These are phyloP conservation scores for Multifurca ochricompacta DNA, from an alignment of 768 basidiomycete genomes.

Conservation along the genomic window DNA sequence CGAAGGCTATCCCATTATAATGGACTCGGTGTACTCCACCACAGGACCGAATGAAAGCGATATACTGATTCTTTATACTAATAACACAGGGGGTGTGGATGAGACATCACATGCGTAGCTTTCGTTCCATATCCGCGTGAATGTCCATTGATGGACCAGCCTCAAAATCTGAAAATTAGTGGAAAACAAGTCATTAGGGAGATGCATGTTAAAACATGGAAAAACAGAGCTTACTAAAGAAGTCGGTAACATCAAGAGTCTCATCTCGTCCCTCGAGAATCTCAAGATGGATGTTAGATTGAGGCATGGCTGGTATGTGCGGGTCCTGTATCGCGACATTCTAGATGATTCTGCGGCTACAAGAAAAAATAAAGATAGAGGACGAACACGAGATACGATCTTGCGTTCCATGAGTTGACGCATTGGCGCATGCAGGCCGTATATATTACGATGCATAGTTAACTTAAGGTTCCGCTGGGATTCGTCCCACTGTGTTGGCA, in stretches of 20 bases:
- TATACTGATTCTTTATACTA: neutral
- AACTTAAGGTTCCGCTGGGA: conserved; percentile 86
- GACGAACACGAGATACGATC: conserved; percentile 65
- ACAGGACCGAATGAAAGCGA: neutral
- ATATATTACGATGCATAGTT: conserved; percentile 73
- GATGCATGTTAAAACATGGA: neutral
- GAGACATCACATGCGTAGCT: conserved; percentile 31
- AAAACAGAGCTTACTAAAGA: conserved; percentile 53
- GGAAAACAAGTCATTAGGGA: neutral
- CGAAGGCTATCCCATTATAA: neutral
- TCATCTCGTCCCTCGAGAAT: conserved; percentile 93
- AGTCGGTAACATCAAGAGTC: conserved; percentile 64
- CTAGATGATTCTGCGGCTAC: neutral
- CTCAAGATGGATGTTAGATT: conserved; percentile 81
- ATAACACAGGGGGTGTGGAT: neutral
- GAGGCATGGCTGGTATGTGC: conserved; percentile 55
- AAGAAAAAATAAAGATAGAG: neutral
- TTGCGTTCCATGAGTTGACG: conserved; percentile 91
- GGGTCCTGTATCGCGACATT: conserved; percentile 39
- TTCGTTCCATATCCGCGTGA: conserved; percentile 44
- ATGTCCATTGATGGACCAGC: conserved; percentile 32
- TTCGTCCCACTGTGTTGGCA: conserved; percentile 70
- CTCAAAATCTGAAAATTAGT: conserved; percentile 26
- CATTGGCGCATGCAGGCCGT: conserved; percentile 85
- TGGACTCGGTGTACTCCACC: neutral